Evolutionary conservation across 352 stramenopile species (phyloP), one percentile per base, ranked within the genome.

Genomic region (Pythium periplocum): DNA sequence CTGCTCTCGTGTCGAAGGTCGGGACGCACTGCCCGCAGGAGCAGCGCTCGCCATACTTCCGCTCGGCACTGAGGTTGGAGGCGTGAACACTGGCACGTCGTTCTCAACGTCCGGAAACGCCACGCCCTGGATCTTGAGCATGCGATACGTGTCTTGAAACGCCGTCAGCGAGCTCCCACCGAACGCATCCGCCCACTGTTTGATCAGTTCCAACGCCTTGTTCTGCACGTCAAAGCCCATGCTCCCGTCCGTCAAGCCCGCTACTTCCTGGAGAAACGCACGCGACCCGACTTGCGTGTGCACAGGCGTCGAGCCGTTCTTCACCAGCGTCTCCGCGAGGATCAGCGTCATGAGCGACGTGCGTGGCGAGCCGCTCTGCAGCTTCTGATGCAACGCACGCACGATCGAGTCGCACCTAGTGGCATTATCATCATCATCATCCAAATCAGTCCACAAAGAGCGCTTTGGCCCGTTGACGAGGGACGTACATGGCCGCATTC

Each of bases 151-250:
- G 58, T 94, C 79, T 41, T 90, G 78, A 51, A 94, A 92, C 2
- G 73, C 64, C 11, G 70, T 65, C 9, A 87, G 55, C 26, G 64
- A 57, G 50, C 68, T 71, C 30, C 64, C 63, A 3, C 71, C 48
- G 53, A 90, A 94, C 9, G 78, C 79, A 37, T 84, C 79, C 0
- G 80, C 79, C 84, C 84, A 94, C 45, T 94, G 82, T 55, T 83
- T 83, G 62, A 94, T 90, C 55, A 94, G 57, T 51, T 83, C 55
- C 36, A 90, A 58, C 39, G 84, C 69, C 55, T 88, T 78, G 51
- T 84, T 78, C 64, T 90, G 82, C 45, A 90, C 84, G 51, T 91
- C 81, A 52, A 83, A 75, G 43, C 78, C 78, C 50, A 83, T 61
- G 41, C 62, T 77, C 36, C 78, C 79, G 53, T 92, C 80, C 5